Evolutionary conservation across 345 rosid species (phyloP), one percentile per base, ranked within the genome.

Genomic region (Dovyalis caffra): DNA sequence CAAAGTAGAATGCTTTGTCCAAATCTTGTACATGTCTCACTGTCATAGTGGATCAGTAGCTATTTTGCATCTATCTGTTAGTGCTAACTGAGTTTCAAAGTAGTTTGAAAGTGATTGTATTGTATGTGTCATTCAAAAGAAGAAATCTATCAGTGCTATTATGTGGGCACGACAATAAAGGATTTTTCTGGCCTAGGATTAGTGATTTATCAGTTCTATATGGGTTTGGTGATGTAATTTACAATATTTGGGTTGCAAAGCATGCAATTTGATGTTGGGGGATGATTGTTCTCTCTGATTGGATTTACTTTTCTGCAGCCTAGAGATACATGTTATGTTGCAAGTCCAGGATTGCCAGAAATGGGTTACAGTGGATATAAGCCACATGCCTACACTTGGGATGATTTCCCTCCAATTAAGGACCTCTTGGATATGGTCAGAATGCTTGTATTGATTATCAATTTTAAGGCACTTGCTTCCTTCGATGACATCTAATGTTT

Each of bases 261-360:
- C 3, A 0, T n/a, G 21, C 33, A 10, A 4, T 15, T 26, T 34
- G 25, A 20, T 35, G 69, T 4, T 21, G 31, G 34, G 51, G 18
- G 23, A 14, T 28, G 25, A 23, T 47, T 57, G 25, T 4, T 49
- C 20, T 47, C 9, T 47, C 15, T 68, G 31, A 38, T 11, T n/a
- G 38, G 28, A 3, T 58, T 2, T 25, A 71, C 61, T 8, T 32
- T 25, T 6, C 0, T 85, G 82, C 83, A 93, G 94, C 98, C 92
- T 3, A 87, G 98, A 82, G 98, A 89, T 64, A 88, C 92, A 8
- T 90, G 95, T 75, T 93, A 93, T 74, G 74, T 93, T 70, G 94
- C 98, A n/a, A 84, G 80, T 74, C 81, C 80, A 1, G 95, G 90
- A 77, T 74, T 92, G 82, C 86, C 90, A 0, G 82, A 85, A 47